These are phyloP conservation scores for Trichoderma harzianum DNA, from an alignment of 2,329 filamentous ascomycete genomes.

Conservation along the genomic window DNA sequence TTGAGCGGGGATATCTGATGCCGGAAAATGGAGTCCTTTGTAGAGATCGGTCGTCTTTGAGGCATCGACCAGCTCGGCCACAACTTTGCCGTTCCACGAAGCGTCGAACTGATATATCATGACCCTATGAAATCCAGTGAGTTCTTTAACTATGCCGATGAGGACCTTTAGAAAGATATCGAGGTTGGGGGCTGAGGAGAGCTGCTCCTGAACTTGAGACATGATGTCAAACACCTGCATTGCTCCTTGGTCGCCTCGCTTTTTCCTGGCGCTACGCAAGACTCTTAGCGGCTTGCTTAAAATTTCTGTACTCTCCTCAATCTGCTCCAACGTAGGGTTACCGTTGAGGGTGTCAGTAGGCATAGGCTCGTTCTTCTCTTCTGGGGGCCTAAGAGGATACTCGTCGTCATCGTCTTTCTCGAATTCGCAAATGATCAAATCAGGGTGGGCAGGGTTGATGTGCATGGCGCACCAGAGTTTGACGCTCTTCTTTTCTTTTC, in stretches of 20 bases:
- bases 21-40: constrained; percentile 84
- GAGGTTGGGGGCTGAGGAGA: constrained; percentile 67
- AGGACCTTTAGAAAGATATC: constrained; percentile 75
- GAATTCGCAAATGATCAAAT: constrained; percentile 82
- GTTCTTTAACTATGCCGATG: constrained; percentile 81
- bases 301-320: constrained; percentile 71
- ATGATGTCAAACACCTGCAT: constrained; percentile 93
- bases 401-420: constrained; percentile 75
- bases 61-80: constrained; percentile 82
- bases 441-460: constrained; percentile 62
- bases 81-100: constrained; percentile 78
- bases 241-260: constrained; percentile 72
- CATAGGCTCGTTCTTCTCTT: constrained; percentile 45
- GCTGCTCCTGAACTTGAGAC: constrained; percentile 85
- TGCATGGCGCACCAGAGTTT: constrained; percentile 91
- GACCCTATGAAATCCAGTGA: constrained; percentile 87
- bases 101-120: constrained; percentile 92
- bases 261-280: constrained; percentile 69
- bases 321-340: constrained; percentile 70
- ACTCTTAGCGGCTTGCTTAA: constrained; percentile 75
- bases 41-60: constrained; percentile 77
- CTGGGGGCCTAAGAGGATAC: constrained; percentile 63
- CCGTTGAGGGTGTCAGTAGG: constrained; percentile 73
- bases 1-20: constrained; percentile 81
- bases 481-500: constrained; percentile 49